A percentile compares a stretch with the other conserved stretches of the same genome.
phyloP scores from a whole-genome alignment of 2,329 filamentous ascomycete species.

The Alternaria brassicae region DNA sequence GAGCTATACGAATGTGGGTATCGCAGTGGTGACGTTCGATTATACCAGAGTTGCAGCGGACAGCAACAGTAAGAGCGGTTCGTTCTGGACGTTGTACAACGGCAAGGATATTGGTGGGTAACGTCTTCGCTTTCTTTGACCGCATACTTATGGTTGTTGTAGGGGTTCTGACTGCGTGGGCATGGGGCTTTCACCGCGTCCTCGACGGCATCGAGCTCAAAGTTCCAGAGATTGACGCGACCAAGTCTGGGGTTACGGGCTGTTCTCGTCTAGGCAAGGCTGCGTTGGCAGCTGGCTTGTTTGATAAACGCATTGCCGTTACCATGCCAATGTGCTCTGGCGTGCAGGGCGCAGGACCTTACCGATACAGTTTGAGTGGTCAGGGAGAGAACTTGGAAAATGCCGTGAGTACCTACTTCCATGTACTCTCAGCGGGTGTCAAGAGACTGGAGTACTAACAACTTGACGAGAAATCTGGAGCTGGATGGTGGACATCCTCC shows the following conservation, averaged over 20 bases:
- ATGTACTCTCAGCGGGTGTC: not conserved
- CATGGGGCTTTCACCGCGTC: conserved; percentile 51
- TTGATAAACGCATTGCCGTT: conserved; percentile 47
- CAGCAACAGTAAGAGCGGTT: conserved; percentile 59
- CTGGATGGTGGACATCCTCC: conserved; percentile 46
- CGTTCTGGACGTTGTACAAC: conserved; percentile 60
- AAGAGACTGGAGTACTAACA: conserved; percentile 3
- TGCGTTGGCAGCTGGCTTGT: conserved; percentile 46
- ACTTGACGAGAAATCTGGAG: conserved; percentile 39
- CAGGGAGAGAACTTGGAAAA: conserved; percentile 54
- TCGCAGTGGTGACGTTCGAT: conserved; percentile 60
- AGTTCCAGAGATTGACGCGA: conserved; percentile 49
- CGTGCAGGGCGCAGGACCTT: conserved; percentile 47
- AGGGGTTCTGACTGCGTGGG: conserved; percentile 49
- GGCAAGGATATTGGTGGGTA: conserved; percentile 57
- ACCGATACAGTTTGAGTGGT: conserved; percentile 55
- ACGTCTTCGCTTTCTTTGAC: not conserved
- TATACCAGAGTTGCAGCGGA: conserved; percentile 59
- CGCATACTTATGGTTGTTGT: not conserved
- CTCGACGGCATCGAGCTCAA: conserved; percentile 46
- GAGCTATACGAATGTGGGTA: conserved; percentile 57
- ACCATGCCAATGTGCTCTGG: conserved; percentile 49
- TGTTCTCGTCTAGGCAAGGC: conserved; percentile 49
- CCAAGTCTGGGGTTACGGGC: conserved; percentile 45
- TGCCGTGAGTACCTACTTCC: conserved; percentile 23